phyloP scores from a whole-genome alignment of 768 basidiomycete genomes.

The Podaxis mareebaensis region DNA sequence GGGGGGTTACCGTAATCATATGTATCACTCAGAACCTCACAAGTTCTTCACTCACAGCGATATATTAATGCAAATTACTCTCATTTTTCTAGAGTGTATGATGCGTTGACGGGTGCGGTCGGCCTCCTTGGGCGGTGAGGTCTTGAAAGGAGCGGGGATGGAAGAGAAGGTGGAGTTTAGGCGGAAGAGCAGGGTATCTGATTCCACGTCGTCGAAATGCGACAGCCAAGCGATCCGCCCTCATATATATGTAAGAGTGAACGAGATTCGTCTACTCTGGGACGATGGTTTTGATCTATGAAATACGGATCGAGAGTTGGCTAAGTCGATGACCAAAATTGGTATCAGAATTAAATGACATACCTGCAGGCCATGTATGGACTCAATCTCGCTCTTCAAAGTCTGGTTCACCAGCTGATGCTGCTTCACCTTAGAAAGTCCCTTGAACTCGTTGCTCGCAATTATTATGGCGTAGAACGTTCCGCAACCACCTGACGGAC shows the following conservation, averaged over 20 bases:
- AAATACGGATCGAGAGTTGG: neutral
- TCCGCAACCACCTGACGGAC: slow-evolving; percentile 87
- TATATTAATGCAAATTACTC: too few relatives aligned
- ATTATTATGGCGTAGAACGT: slow-evolving; percentile 93
- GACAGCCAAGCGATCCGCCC: neutral
- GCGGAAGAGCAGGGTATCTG: neutral
- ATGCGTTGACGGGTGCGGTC: too few relatives aligned
- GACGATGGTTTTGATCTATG: slow-evolving; percentile 29
- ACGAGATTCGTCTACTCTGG: slow-evolving; percentile 1
- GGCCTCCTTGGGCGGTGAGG: neutral
- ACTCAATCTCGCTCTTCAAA: slow-evolving; percentile 86
- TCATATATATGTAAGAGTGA: neutral
- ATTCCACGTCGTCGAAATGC: neutral
- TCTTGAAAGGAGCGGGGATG: neutral
- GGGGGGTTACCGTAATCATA: too few relatives aligned
- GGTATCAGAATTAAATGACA: slow-evolving; percentile 23
- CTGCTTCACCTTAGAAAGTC: slow-evolving; percentile 86
- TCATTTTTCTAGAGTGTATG: too few relatives aligned
- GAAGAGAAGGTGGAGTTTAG: neutral
- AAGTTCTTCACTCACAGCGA: too few relatives aligned
- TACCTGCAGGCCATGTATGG: slow-evolving; percentile 94
- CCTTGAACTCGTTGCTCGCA: slow-evolving; percentile 82
- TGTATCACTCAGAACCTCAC: too few relatives aligned
- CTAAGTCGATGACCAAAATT: neutral
- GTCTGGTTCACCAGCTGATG: slow-evolving; percentile 86